Evolutionary conservation across 2,329 filamentous ascomycete species (phyloP), one percentile per base, ranked within the genome.

Genomic region (Paracoccidioides brasiliensis): DNA sequence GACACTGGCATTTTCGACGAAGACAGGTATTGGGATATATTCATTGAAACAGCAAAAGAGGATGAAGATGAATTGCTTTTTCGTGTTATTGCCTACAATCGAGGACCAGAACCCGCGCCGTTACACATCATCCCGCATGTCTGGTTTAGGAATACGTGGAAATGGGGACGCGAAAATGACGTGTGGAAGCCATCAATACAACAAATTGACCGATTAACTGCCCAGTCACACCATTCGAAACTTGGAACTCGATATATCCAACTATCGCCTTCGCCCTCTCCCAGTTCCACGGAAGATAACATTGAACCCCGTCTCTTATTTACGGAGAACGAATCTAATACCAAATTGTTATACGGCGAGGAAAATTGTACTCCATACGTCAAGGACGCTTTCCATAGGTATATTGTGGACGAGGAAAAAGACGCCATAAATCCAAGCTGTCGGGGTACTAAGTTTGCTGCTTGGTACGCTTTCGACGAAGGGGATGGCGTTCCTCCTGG

Each of bases 61-160:
- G 80, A 80, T n/a, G 85, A 89, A 28, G 90, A 97, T 33, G 89
- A 96, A 73, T 76, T 97, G 10, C 77, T 95, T 35, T 97, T 96
- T 75, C 88, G 93, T 65, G 86, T 97, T 46, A 96, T 91, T 9
- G 91, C 90, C 46, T 97, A 93, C 85, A 97, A 97, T 68, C 82
- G 93, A 63, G 91, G 93, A 14, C 87, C 89, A 5, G 88, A 96
- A 54, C 83, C 88, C 12, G 91, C 93, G 12, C 90, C 90, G 28
- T 76, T 97, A 55, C 93, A 97, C 71, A 95, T 97, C 65, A 76
- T 96, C 45, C 91, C 91, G 7, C 93, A 97, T 58, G 82, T 95
- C 53, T 96, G 90, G 89, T 97, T 96, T 76, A 83, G 91, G 61
- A 97, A 97, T 70, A 96, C 90, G 3, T 97, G 93, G 93, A 82